These are phyloP conservation scores for Tetrahymena borealis DNA, from an alignment of 73 alveolate species.

Conservation along the genomic window DNA sequence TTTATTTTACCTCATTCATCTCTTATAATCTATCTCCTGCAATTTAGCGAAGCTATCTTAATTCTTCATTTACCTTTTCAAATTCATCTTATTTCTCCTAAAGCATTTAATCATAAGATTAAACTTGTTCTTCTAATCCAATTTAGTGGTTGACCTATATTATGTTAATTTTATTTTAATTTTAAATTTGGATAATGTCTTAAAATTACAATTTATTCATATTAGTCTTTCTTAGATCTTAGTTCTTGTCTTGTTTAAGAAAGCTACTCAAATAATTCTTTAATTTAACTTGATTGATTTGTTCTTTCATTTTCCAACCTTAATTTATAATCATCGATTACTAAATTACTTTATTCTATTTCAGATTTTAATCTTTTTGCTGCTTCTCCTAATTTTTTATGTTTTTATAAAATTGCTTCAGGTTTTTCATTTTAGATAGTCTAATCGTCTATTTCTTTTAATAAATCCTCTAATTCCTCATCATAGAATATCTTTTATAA, in stretches of 20 bases:
- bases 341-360: neutral
- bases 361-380: neutral
- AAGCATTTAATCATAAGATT: neutral
- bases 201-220: neutral
- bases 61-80: neutral
- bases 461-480: neutral
- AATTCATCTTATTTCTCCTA: neutral
- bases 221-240: neutral
- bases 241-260: neutral
- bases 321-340: neutral
- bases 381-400: neutral
- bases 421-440: neutral
- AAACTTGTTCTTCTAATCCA: neutral
- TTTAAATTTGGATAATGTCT: neutral
- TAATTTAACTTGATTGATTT: neutral
- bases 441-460: neutral
- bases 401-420: neutral
- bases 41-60: neutral
- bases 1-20: neutral
- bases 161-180: neutral
- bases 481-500: neutral
- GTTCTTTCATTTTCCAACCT: neutral
- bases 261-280: neutral
- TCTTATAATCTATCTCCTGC: neutral
- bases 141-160: neutral